A percentile compares a stretch with the other conserved stretches of the same genome.
Conservation (phyloP, 202 grass and related monocot genomes). For the Zoysia matrella region DNA sequence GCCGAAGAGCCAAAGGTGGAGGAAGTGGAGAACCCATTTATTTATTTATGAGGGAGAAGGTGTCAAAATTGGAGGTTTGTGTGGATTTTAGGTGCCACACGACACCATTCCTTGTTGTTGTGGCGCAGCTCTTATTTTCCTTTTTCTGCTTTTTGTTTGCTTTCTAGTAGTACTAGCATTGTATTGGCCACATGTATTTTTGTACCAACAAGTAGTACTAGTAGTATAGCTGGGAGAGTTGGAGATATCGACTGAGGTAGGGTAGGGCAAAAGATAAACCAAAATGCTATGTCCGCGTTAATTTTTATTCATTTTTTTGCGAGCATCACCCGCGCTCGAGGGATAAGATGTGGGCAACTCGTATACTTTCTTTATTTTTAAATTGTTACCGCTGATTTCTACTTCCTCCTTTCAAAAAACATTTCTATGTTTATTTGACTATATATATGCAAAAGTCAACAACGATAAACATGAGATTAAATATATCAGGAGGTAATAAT, state of each 20-base stretch:
- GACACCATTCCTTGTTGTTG: constrained; percentile 2
- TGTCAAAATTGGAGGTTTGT: constrained; percentile 24
- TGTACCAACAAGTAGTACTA: neutral
- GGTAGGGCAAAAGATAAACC: too few species aligned
- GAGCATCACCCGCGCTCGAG: too few species aligned
- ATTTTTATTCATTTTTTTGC: too few species aligned
- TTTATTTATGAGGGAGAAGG: constrained; percentile 24
- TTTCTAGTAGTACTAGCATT: neutral
- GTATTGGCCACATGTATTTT: constrained; percentile 21
- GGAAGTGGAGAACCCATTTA: constrained; percentile 1
- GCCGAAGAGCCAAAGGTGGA: constrained; percentile 24
- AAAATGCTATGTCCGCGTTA: too few species aligned
- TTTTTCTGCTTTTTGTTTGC: neutral
- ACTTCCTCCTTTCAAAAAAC: too few species aligned
- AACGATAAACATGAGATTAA: too few species aligned
- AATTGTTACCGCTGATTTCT: too few species aligned
- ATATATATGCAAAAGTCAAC: too few species aligned
- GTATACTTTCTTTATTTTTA: too few species aligned
- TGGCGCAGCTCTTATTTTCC: neutral
- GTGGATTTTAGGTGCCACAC: constrained; percentile 35
- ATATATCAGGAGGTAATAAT: too few species aligned
- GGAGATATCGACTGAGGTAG: neutral
- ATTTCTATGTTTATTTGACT: too few species aligned
- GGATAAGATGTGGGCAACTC: too few species aligned
- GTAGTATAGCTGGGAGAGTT: neutral